Conservation (phyloP, 2,329 filamentous ascomycete species). For the Aspergillus fischeri region DNA sequence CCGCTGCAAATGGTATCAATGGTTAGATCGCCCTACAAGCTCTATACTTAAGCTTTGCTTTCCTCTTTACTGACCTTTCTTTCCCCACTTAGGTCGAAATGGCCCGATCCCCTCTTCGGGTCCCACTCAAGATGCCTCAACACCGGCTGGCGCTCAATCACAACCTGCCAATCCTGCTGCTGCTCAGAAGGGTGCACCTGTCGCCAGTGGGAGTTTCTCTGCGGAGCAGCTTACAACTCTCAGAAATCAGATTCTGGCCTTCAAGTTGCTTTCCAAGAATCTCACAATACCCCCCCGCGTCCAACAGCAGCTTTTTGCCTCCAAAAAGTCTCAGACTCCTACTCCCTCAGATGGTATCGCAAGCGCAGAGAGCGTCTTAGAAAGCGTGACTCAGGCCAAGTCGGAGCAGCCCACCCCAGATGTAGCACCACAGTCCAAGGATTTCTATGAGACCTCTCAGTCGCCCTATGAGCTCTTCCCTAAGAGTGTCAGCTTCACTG, state of each 20-base stretch:
- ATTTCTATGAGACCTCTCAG: constrained; percentile 67
- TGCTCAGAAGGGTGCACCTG: constrained; percentile 27
- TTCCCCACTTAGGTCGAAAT: constrained; percentile 28
- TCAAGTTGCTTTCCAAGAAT: constrained; percentile 86
- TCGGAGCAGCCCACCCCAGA: constrained; percentile 29
- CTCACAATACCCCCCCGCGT: constrained; percentile 71
- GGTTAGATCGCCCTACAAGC: constrained; percentile 25
- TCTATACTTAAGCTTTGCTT: neutral
- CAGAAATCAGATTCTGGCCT: constrained; percentile 82
- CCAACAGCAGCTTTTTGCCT: constrained; percentile 77
- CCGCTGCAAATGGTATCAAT: constrained; percentile 39
- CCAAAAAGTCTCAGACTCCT: constrained; percentile 36
- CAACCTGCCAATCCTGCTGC: constrained; percentile 15
- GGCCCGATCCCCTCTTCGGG: constrained; percentile 32
- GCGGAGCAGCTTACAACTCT: constrained; percentile 74
- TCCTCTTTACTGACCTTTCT: neutral
- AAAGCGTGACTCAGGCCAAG: constrained; percentile 35
- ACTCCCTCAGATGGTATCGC: constrained; percentile 34
- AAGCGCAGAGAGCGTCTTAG: constrained; percentile 32
- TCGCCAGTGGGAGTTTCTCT: constrained; percentile 59
- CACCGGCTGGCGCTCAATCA: constrained; percentile 17
- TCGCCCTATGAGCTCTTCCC: constrained; percentile 62
- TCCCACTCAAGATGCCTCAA: constrained; percentile 19
- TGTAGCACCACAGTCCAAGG: constrained; percentile 25
- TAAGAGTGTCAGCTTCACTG: constrained; percentile 68